Conservation (phyloP, 164 flowering plant genomes). For the Echeveria elegans region DNA sequence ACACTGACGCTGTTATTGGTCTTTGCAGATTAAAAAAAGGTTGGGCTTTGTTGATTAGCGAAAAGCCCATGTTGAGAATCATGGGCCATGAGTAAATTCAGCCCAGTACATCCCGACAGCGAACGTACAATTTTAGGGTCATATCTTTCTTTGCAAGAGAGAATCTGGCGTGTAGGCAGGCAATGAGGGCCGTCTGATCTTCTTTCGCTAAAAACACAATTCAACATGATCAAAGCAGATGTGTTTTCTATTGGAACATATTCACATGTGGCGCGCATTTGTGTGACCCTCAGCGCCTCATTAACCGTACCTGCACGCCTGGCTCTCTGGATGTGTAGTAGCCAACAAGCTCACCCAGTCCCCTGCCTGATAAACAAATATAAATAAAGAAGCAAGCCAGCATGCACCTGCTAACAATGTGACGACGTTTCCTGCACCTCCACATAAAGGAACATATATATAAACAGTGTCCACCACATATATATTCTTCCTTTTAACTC, state of each 20-base stretch:
- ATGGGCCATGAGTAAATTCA: not conserved
- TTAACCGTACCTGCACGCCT: not conserved
- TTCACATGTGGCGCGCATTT: too few relatives aligned
- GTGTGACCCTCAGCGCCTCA: not conserved
- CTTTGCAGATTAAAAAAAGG: too few relatives aligned
- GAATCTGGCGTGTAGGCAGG: not conserved
- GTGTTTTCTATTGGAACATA: too few relatives aligned
- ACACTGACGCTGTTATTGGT: too few relatives aligned
- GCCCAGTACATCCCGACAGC: too few relatives aligned
- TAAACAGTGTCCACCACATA: not conserved
- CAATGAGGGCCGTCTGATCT: not conserved
- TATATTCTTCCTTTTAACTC: not conserved
- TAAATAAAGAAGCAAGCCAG: not conserved
- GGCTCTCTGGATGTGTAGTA: not conserved
- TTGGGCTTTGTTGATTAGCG: not conserved
- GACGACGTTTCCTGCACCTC: not conserved
- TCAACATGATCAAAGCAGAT: too few relatives aligned
- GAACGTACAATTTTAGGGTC: too few relatives aligned
- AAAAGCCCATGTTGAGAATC: not conserved
- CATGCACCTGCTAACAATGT: not conserved
- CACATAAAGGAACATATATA: too few relatives aligned
- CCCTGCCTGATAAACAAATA: not conserved
- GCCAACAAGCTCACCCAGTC: too few relatives aligned
- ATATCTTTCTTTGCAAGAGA: too few relatives aligned
- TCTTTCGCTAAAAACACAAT: too few relatives aligned